A percentile compares a stretch with the other conserved stretches of the same genome.
phyloP scores from a whole-genome alignment of 2,329 filamentous ascomycete species.

The Rachicladosporium sp. region DNA sequence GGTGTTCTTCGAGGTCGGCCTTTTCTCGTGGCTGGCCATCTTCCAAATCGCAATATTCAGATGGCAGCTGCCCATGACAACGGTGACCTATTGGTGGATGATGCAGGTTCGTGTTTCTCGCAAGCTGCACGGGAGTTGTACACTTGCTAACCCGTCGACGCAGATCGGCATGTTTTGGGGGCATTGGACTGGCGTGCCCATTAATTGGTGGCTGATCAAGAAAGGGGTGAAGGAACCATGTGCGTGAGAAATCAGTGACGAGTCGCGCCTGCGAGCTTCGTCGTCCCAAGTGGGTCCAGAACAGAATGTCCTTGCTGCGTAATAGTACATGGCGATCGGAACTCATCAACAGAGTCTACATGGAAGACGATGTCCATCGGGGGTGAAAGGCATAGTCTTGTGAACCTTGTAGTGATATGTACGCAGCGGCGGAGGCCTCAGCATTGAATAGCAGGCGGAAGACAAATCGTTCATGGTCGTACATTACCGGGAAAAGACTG shows the following conservation, averaged over 20 bases:
- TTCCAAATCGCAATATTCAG: slow-evolving; percentile 19
- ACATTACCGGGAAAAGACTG: slow-evolving; percentile 34
- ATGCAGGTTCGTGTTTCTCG: slow-evolving; percentile 15
- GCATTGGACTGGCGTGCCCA: slow-evolving; percentile 17
- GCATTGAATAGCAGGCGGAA: too few relatives aligned
- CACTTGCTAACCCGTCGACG: slow-evolving; percentile 12
- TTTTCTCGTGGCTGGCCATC: slow-evolving; percentile 22
- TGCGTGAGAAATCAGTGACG: too few relatives aligned
- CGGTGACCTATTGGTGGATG: slow-evolving; percentile 22
- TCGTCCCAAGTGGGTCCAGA: too few relatives aligned
- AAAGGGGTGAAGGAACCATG: too few relatives aligned
- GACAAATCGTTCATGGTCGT: slow-evolving; percentile 36
- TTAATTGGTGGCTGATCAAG: slow-evolving; percentile 24
- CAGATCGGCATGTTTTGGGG: slow-evolving; percentile 19
- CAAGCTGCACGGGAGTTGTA: slow-evolving; percentile 1
- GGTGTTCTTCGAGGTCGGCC: slow-evolving; percentile 19
- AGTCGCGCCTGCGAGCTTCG: too few relatives aligned
- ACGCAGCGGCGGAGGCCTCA: too few relatives aligned
- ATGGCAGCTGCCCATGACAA: slow-evolving; percentile 16
- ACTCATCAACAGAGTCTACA: too few relatives aligned
- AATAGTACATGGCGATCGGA: too few relatives aligned
- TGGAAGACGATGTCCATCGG: too few relatives aligned
- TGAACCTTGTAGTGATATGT: too few relatives aligned
- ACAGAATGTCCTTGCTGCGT: too few relatives aligned
- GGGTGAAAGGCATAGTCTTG: too few relatives aligned